Percentiles rank a stretch among this genome's conserved stretches.
Conservation (phyloP, 208 protist species). For the Plasmodiophora brassicae region DNA sequence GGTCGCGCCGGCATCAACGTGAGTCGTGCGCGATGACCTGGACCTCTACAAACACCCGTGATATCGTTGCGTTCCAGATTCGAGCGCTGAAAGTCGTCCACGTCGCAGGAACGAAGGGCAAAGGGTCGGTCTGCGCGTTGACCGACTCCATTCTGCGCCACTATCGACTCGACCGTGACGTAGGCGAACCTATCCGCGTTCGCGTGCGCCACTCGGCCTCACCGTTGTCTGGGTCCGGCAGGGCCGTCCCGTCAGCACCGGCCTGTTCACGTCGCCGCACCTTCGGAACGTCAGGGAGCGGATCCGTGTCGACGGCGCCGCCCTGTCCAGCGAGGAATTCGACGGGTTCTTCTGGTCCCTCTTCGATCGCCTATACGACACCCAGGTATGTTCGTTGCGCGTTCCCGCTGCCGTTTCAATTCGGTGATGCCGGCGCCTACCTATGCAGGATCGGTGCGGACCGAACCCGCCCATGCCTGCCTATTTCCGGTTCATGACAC, state of each 20-base stretch:
- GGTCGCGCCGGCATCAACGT: not conserved
- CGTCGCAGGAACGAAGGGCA: slow-evolving; percentile 47
- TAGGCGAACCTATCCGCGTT: not conserved
- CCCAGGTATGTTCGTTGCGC: not conserved
- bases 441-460: not conserved
- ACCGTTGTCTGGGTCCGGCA: not conserved
- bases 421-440: too few species aligned
- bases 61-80: not conserved
- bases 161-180: not conserved
- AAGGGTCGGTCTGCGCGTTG: slow-evolving; percentile 42
- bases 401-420: not conserved
- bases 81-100: not conserved
- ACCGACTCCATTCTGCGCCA: slow-evolving; percentile 12
- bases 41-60: not conserved
- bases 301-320: slow-evolving; percentile 31
- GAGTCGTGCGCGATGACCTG: not conserved
- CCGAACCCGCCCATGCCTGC: not conserved
- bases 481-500: not conserved
- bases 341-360: not conserved
- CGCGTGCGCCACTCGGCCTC: not conserved
- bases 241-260: not conserved
- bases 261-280: slow-evolving; percentile 42
- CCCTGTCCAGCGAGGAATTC: slow-evolving; percentile 17
- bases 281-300: slow-evolving; percentile 30
- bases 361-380: slow-evolving; percentile 10